Base-by-base conservation (phyloP, 164 flowering plant genomes). In the Tetracentron sinense region DNA sequence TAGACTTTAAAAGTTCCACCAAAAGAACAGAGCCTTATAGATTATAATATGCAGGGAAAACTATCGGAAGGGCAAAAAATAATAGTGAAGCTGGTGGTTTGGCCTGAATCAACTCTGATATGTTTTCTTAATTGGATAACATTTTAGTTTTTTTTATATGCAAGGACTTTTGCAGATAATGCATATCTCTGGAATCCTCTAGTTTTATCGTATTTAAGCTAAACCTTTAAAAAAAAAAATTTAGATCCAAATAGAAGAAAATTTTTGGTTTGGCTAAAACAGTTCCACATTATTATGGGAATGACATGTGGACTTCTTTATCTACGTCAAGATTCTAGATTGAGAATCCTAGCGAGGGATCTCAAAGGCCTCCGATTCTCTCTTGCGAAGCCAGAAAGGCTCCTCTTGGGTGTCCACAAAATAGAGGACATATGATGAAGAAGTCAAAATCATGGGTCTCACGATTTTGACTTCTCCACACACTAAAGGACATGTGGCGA, bases 281-380 rank as follows among this genome's bases (percentile, higher is more conserved):
- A 82, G 0, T 60, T 21, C 50, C n/a, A 68, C 11, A 77, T 83
- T 23, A 79, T 81, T 10, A 10, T 5, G 6, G 83, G 84, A 4
- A 72, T 76, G 27, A 74, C 78, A 10, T 63, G 78, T 25, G 85
- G 82, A 8, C 66, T 83, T 35, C 61, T 75, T 0, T 83, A 83
- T 61, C 82, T 83, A 28, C 88, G 81, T 46, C 69, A 65, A 25
- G 79, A 79, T 47, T 81, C 88, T 0, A 48, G 65, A 4, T 49
- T 79, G 23, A 67, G 69, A 42, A 67, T 81, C 14, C 76, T 83
- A 10, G 81, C n/a, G 53, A 82, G 6, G 88, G n/a, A n/a, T n/a
- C n/a, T n/a, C n/a, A n/a, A n/a, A n/a, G n/a, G n/a, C n/a, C n/a
- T n/a, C n/a, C n/a, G n/a, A n/a, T n/a, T n/a, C n/a, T n/a, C n/a